Percentiles rank a stretch among this genome's conserved stretches.
These are phyloP conservation scores for Actinomortierella wolfii DNA, from an alignment of 371 early-diverging fungal species.

Conservation along the genomic window DNA sequence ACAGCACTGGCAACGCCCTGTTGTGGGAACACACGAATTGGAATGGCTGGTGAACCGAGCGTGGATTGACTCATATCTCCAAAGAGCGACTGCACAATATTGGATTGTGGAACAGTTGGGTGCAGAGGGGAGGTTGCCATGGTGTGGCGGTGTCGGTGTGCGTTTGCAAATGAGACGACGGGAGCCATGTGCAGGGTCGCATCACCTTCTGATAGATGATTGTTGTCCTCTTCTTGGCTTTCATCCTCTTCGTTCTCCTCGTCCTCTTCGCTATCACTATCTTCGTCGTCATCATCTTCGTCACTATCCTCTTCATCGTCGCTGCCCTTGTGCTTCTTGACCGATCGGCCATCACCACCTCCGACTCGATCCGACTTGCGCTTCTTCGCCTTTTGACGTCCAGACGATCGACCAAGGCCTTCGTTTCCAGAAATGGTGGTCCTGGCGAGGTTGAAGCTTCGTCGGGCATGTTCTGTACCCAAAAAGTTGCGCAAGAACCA, in stretches of 20 bases:
- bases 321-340: slow-evolving; percentile 2
- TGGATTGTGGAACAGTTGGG: slow-evolving; percentile 13
- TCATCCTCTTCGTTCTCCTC: slow-evolving; percentile 6
- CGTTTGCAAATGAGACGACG: slow-evolving; percentile 21
- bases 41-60: slow-evolving; percentile 10
- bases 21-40: slow-evolving; percentile 33
- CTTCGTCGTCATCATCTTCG: slow-evolving; percentile 5
- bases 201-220: slow-evolving; percentile 3
- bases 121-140: slow-evolving; percentile 26
- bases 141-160: slow-evolving; percentile 13
- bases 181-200: slow-evolving; percentile 16
- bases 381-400: slow-evolving; percentile 4
- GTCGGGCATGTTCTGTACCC: slow-evolving; percentile 50
- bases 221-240: slow-evolving; percentile 5
- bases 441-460: slow-evolving; percentile 44
- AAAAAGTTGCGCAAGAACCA: slow-evolving; percentile 62
- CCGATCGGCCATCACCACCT: slow-evolving; percentile 14
- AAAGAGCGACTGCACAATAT: slow-evolving; percentile 16
- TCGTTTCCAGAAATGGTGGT: slow-evolving; percentile 11
- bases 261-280: background rate
- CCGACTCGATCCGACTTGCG: slow-evolving; percentile 4
- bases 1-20: slow-evolving; percentile 34
- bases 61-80: slow-evolving; percentile 2
- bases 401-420: background rate
- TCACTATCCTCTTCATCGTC: slow-evolving; percentile 1